Base-by-base conservation (phyloP, 2,329 filamentous ascomycete genomes). In the Plenodomus tracheiphilus region DNA sequence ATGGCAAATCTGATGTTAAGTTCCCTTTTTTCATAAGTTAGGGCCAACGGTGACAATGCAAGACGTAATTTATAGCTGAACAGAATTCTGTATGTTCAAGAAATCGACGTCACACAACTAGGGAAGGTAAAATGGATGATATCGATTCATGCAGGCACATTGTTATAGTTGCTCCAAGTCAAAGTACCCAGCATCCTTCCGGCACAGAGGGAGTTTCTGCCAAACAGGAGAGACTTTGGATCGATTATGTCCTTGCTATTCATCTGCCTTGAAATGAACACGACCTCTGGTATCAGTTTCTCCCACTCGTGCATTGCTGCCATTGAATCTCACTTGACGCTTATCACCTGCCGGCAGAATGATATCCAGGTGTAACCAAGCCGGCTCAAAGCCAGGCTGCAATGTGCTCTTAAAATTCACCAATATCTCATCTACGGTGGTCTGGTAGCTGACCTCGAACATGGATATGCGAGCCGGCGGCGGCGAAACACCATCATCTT, bases 401-500 rank as follows among this genome's bases (percentile, higher is more conserved):
- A 74, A 53, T 19, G 73, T 67, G n/a, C 69, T 66, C 17, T 60
- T 56, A n/a, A 80, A 75, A 1, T 64, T 61, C 2, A 83, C 74
- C 28, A 57, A 50, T 0, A 84, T 70, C 46, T 76, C 72, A 11
- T 74, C 71, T 2, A 74, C 69, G 0, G 75, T 78, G 1, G 75
- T 56, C 21, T 34, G 43, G 30, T 69, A 69, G 15, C 41, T 54
- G 22, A 69, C 15, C 8, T 47, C 52, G 34, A 72, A 72, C 0
- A 47, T 43, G 0, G 66, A 69, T 11, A 71, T 63, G 32, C 53
- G 59, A 1, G 58, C 67, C 4, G 65, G 63, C 16, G 67, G 59
- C 35, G 75, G 72, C 8, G 79, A 78, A 21, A 83, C 75, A 0
- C 81, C 81, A 64, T 85, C 81, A 51, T 85, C 81, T 61, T 85